phyloP scores from a whole-genome alignment of 495 filamentous ascomycete species.

The Filosporella fistucella region DNA sequence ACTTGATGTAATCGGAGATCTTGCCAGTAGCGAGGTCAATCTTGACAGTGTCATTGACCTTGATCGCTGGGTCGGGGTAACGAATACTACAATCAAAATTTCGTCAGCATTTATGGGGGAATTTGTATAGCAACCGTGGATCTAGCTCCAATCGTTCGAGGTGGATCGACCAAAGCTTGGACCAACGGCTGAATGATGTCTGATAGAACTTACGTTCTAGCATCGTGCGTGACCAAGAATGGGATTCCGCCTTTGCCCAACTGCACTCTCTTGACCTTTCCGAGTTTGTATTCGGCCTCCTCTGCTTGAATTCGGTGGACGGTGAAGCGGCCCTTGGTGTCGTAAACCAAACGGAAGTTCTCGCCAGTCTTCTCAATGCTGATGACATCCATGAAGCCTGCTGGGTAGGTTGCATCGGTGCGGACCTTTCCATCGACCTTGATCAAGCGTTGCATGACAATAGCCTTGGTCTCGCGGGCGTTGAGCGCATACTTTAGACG shows the following conservation, averaged over 20 bases:
- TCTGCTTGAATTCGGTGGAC: constrained; percentile 97
- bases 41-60: constrained; percentile 99
- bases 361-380: constrained; percentile 98
- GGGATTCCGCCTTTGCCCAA: constrained; percentile 98
- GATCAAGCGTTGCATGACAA: constrained; percentile 99
- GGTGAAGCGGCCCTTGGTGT: constrained; percentile 99
- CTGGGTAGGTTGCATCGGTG: constrained; percentile 95
- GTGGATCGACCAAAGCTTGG: constrained; percentile 88
- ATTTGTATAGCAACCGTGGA: constrained; percentile 33
- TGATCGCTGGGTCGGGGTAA: constrained; percentile 95
- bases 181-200: constrained; percentile 99
- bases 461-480: constrained; percentile 92
- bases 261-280: constrained; percentile 99
- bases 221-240: constrained; percentile 99
- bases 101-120: constrained; percentile 22
- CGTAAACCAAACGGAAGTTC: constrained; percentile 99
- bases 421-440: constrained; percentile 99
- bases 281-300: constrained; percentile 98
- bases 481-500: constrained; percentile 99
- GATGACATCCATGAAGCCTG: constrained; percentile 99
- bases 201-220: constrained; percentile 96
- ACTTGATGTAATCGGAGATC: constrained; percentile 91
- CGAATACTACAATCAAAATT: constrained; percentile 67
- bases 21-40: constrained; percentile 95
- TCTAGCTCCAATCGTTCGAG: constrained; percentile 24